Percentiles rank a stretch among this genome's conserved stretches.
Evolutionary conservation across 139 green algal genomes (phyloP).

Genomic region (Mesostigma viride): DNA sequence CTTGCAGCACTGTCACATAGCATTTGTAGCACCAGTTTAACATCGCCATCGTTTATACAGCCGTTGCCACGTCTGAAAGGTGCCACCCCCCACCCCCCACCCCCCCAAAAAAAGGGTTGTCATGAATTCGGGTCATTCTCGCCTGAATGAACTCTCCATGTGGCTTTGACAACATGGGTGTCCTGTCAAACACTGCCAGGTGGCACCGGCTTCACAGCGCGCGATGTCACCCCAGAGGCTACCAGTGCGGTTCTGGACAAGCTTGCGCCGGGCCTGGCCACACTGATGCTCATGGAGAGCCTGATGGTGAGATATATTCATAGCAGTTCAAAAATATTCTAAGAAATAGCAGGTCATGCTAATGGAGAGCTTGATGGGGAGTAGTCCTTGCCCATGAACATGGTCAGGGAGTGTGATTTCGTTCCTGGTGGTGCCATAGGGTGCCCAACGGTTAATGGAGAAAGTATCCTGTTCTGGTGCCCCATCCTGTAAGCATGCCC

Average conservation of each 20-base stretch:
- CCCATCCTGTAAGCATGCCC: not conserved
- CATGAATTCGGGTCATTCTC: not conserved
- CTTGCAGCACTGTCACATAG: too few species aligned
- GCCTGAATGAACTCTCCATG: not conserved
- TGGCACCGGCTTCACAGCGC: constrained; percentile 26
- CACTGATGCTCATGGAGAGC: constrained; percentile 24
- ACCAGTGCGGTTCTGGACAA: constrained; percentile 19
- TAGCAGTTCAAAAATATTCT: too few species aligned
- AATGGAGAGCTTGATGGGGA: not conserved
- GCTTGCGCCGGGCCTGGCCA: constrained; percentile 23
- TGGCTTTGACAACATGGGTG: not conserved
- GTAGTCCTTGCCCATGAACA: not conserved
- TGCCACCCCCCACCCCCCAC: too few species aligned
- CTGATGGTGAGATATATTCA: constrained; percentile 29
- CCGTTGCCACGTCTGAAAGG: not conserved
- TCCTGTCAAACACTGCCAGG: constrained; percentile 2
- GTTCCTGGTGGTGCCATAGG: not conserved
- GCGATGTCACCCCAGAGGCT: constrained; percentile 31
- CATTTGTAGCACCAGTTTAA: not conserved
- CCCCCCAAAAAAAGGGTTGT: too few species aligned
- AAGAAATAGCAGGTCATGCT: too few species aligned
- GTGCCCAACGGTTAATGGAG: not conserved
- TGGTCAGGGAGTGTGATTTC: not conserved
- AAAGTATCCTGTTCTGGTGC: not conserved
- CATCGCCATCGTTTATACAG: not conserved